These are phyloP conservation scores for Rosa chinensis DNA, from an alignment of 306 rosid genomes.

Conservation along the genomic window DNA sequence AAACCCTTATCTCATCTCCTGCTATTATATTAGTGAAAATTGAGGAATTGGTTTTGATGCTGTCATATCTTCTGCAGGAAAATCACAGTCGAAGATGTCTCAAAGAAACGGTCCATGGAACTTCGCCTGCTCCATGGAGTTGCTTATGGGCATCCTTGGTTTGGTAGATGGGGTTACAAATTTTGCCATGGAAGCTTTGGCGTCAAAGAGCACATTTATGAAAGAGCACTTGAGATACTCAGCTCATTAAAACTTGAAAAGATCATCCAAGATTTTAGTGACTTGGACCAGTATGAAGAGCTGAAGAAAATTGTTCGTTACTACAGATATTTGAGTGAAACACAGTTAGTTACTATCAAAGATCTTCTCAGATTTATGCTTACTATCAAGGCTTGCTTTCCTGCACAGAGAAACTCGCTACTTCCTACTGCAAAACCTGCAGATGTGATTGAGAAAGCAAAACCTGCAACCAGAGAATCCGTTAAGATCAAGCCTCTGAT, in stretches of 20 bases:
- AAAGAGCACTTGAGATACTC: constrained; percentile 53
- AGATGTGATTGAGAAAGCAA: constrained; percentile 15
- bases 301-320: constrained; percentile 63
- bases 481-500: constrained; percentile 35
- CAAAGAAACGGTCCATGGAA: constrained; percentile 75
- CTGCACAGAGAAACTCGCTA: constrained; percentile 33
- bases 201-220: constrained; percentile 48
- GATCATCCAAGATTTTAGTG: constrained; percentile 38
- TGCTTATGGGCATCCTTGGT: constrained; percentile 89
- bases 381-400: constrained; percentile 58
- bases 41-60: not conserved
- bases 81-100: constrained; percentile 65
- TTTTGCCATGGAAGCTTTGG: constrained; percentile 82
- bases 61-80: constrained; percentile 45
- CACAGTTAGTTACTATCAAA: constrained; percentile 55
- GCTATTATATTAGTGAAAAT: not conserved
- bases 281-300: constrained; percentile 34
- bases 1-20: not conserved
- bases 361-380: constrained; percentile 86
- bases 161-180: constrained; percentile 85
- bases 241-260: constrained; percentile 60
- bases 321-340: constrained; percentile 80
- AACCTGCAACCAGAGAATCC: constrained; percentile 33
- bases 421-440: constrained; percentile 30
- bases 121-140: constrained; percentile 87